Base-by-base conservation (phyloP, 495 filamentous ascomycete genomes). In the Tuber borchii region DNA sequence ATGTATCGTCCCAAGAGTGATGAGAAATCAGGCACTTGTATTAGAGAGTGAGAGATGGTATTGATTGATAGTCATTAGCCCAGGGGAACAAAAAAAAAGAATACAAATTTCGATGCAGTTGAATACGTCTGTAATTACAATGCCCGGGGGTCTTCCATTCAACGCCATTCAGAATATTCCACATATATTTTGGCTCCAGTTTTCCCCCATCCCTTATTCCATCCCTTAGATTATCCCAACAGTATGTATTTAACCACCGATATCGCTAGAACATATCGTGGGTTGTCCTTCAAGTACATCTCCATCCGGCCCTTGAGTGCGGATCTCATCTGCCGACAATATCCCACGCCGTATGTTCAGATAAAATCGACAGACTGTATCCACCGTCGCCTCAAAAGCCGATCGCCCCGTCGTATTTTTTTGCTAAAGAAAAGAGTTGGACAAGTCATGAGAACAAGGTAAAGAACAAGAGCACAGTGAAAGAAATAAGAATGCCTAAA, bases 401-500 rank as follows among this genome's bases (percentile, higher is more conserved):
- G 26, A 65, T 31, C 26, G 14, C 26, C 56, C 56, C 56, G 14
- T 65, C 56, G 56, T 34, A 65, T 65, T 65, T 65, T 65, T 65
- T 34, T 5, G 56, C 14, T 19, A 65, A 65, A 65, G 31, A 65
- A 65, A 65, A 65, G 56, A 34, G 56, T 34, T 65, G 56, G 56
- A 34, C 56, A 65, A 65, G 56, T 65, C 56, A 34, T 65, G 56
- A 65, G 56, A 34, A 65, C n/a, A 26, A 65, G 56, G 56, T 34
- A 65, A 34, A 65, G 56, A 65, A 65, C 26, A 19, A 34, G 26
- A 65, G 56, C 56, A 61, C 10, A 65, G 56, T 65, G 26, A 34
- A 65, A 65, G 31, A 34, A 65, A 65, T 65, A 65, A 65, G 56
- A 22, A 71, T 39, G 70, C 70, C 40, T 71, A 45, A 22, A 16